Base-by-base conservation (phyloP, 495 filamentous ascomycete species). In the Cercophora scortea region DNA sequence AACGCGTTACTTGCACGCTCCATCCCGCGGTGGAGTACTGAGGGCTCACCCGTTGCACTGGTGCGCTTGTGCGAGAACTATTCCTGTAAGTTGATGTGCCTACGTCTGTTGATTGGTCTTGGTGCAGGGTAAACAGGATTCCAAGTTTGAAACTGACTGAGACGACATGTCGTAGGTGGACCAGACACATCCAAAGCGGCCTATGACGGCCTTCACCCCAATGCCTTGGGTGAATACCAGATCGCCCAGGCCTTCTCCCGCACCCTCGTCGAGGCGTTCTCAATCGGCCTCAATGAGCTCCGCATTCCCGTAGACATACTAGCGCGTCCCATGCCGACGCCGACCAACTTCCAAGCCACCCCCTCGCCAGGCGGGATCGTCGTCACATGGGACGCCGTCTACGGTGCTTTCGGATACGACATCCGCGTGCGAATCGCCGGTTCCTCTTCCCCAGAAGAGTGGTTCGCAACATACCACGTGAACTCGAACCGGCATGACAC, bases 161-260 rank as follows among this genome's bases (percentile, higher is more conserved):
- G 25, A 5, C 5, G 25, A 5, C 25, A 25, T 25, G 25, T 5
- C 25, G 5, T 25, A 25, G 25, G 25, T 5, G 25, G 25, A 2
- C 25, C 25, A 25, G 25, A 11, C 15, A 10, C 19, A n/a, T 41
- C 12, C 38, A 2, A 33, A 17, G 63, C 52, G 1, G 54, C 62
- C 10, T 68, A 68, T 45, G 68, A 71, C 47, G 68, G 68, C n/a
- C 56, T 71, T 13, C 68, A 71, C 25, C 68, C 68, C 13, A 67
- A 67, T 32, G 54, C 61, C 11, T 49, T 65, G 2, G 68, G 68
- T 18, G 64, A 71, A 32, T 67, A 57, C 47, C 45, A 67, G 36
- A 46, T 68, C 40, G 62, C 59, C 10, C 40, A 51, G 9, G 59
- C 66, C 44, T 67, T 68, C 52, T 53, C 58, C 12, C 35, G 35